These are phyloP conservation scores for Schizopora paradoxa DNA, from an alignment of 1,284 basidiomycete genomes.

Conservation along the genomic window DNA sequence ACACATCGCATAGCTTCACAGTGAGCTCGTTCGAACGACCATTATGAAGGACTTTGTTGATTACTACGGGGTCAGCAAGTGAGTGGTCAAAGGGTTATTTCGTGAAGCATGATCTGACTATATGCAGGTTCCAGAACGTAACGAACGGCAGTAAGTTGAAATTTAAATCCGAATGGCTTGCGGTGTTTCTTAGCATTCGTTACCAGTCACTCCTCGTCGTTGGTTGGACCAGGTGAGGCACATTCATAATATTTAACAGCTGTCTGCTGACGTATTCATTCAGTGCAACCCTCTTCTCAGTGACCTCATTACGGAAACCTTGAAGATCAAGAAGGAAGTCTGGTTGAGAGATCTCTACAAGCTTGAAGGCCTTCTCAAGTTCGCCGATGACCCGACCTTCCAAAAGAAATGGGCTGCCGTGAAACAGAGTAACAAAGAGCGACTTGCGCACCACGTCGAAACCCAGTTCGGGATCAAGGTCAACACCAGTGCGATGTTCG, in stretches of 20 bases:
- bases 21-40: conserved; percentile 67
- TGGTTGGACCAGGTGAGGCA: conserved; percentile 74
- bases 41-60: conserved; percentile 92
- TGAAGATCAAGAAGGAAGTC: conserved; percentile 63
- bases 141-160: conserved; percentile 76
- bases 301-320: conserved; percentile 74
- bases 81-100: conserved; percentile 26
- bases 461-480: conserved; percentile 68
- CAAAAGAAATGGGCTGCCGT: conserved; percentile 74
- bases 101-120: neutral
- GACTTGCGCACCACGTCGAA: conserved; percentile 75
- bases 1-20: conserved; percentile 48
- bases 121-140: conserved; percentile 65
- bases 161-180: conserved; percentile 21
- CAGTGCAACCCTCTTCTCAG: conserved; percentile 87
- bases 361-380: conserved; percentile 62
- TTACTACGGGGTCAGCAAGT: conserved; percentile 75
- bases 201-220: conserved; percentile 72
- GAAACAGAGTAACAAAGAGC: conserved; percentile 85
- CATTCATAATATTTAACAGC: neutral
- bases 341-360: conserved; percentile 80
- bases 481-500: conserved; percentile 81
- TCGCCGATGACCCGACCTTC: conserved; percentile 70
- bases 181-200: neutral
- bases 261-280: conserved; percentile 7